phyloP scores from a whole-genome alignment of 2,329 filamentous ascomycete species.

The Rhinocladiella similis region DNA sequence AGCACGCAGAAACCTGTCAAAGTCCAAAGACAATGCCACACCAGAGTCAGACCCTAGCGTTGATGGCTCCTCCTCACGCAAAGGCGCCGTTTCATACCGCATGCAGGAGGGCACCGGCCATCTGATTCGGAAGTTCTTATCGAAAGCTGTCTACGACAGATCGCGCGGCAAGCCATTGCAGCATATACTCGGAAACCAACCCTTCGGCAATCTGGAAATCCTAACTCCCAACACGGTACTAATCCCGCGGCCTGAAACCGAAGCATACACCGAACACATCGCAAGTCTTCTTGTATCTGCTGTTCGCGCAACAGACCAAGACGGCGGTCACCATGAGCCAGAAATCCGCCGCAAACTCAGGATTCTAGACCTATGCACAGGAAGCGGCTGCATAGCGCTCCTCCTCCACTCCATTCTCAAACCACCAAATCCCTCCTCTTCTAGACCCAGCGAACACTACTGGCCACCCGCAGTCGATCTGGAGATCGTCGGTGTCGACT shows the following conservation, averaged over 20 bases:
- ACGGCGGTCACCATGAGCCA: background rate
- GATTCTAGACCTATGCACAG: conserved; percentile 84
- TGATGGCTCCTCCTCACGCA: background rate
- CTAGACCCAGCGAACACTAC: background rate
- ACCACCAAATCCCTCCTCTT: background rate
- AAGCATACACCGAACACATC: conserved; percentile 25
- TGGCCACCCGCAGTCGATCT: conserved; percentile 36
- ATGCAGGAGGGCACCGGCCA: background rate
- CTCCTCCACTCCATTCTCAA: conserved; percentile 66
- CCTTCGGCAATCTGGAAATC: conserved; percentile 82
- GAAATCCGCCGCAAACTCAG: conserved; percentile 43
- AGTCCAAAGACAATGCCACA: too few relatives aligned
- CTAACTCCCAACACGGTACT: conserved; percentile 74
- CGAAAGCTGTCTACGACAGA: conserved; percentile 42
- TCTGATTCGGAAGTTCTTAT: background rate
- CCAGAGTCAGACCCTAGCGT: background rate
- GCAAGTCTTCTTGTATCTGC: conserved; percentile 8
- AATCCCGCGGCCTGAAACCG: conserved; percentile 67
- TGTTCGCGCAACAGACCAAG: background rate
- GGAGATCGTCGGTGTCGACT: conserved; percentile 69
- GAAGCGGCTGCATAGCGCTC: conserved; percentile 85
- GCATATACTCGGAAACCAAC: conserved; percentile 85
- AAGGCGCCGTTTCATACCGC: background rate
- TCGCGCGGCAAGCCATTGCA: conserved; percentile 75
- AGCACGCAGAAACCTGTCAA: too few relatives aligned